These are phyloP conservation scores for Sporothrix protearum DNA, from an alignment of 2,329 filamentous ascomycete genomes.

Conservation along the genomic window DNA sequence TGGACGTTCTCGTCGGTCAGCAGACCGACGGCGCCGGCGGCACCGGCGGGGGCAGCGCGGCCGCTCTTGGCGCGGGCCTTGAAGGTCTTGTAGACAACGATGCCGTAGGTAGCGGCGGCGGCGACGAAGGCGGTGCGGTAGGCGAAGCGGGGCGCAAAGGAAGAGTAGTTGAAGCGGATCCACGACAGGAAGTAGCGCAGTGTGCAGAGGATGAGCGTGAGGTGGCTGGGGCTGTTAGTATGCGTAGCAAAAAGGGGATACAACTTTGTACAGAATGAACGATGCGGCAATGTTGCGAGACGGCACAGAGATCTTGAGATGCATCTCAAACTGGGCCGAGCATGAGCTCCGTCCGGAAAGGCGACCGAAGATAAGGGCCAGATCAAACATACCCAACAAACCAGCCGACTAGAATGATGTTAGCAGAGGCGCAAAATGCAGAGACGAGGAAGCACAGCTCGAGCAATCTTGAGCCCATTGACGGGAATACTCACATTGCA, in stretches of 20 bases:
- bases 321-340: background rate
- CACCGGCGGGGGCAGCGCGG: slow-evolving; percentile 51
- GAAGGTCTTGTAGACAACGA: slow-evolving; percentile 97
- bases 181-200: slow-evolving; percentile 81
- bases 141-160: slow-evolving; percentile 70
- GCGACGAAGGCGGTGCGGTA: slow-evolving; percentile 90
- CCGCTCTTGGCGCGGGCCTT: slow-evolving; percentile 61
- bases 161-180: slow-evolving; percentile 82
- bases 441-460: slow-evolving; percentile 20
- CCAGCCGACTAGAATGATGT: slow-evolving; percentile 61
- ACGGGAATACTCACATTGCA: slow-evolving; percentile 68
- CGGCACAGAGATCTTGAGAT: background rate
- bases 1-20: slow-evolving; percentile 93
- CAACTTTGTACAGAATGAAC: no score
- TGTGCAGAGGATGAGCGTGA: slow-evolving; percentile 79
- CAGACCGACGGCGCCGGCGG: slow-evolving; percentile 58
- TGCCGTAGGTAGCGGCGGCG: slow-evolving; percentile 89
- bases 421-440: slow-evolving; percentile 23
- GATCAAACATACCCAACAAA: slow-evolving; percentile 65
- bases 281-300: no score
- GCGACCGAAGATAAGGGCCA: slow-evolving; percentile 10
- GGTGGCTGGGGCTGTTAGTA: slow-evolving; percentile 58
- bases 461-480: slow-evolving; percentile 29
- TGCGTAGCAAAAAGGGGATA: background rate
- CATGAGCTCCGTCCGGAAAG: background rate